These are phyloP conservation scores for Trichoderma hamatum DNA, from an alignment of 2,329 filamentous ascomycete genomes.

Conservation along the genomic window DNA sequence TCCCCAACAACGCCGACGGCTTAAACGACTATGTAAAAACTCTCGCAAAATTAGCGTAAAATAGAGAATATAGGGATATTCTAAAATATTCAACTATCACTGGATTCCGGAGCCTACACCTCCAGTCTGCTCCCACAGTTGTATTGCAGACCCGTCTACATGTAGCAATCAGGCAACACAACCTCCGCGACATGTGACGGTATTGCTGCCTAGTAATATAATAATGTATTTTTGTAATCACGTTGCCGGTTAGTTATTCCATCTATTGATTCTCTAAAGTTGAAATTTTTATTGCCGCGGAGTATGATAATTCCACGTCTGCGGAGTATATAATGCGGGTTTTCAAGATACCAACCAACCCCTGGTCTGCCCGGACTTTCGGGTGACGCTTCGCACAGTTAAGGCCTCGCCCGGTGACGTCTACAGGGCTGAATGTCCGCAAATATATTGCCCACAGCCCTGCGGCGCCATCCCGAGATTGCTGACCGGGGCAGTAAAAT, in stretches of 20 bases:
- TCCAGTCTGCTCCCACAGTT: neutral
- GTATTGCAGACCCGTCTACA: neutral
- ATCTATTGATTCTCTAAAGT: neutral
- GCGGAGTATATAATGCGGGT: neutral
- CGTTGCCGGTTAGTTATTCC: neutral
- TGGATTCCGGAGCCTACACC: neutral
- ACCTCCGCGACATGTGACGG: neutral
- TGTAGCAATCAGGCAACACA: neutral
- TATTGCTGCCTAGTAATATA: neutral
- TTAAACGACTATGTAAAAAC: too few relatives aligned
- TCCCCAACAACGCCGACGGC: conserved; percentile 12
- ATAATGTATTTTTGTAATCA: neutral
- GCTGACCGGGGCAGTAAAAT: neutral
- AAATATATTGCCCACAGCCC: neutral
- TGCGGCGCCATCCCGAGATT: conserved; percentile 4
- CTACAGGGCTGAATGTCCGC: neutral
- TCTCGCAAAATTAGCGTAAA: neutral
- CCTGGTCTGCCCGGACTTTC: neutral
- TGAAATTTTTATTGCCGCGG: neutral
- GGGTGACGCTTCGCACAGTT: neutral
- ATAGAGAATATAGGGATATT: neutral
- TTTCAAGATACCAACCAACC: neutral
- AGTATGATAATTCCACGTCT: neutral
- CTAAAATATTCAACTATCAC: neutral
- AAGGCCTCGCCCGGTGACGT: conserved; percentile 11